phyloP scores from a whole-genome alignment of 2,329 filamentous ascomycete genomes.

The Hypoxylon sp. region DNA sequence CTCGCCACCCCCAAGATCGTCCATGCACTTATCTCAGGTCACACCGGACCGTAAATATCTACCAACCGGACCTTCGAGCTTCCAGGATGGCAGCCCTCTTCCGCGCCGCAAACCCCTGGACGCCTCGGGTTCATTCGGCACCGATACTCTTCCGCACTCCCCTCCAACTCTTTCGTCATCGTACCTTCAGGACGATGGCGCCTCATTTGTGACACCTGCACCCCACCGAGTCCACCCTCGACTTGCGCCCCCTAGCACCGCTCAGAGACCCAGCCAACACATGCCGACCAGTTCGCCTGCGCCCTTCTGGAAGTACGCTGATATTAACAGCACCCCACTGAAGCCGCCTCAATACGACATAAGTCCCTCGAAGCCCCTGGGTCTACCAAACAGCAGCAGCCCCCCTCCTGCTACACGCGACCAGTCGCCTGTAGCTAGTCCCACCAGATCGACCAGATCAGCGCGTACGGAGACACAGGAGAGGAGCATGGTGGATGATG shows the following conservation, averaged over 20 bases:
- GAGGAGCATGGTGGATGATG: constrained; percentile 43
- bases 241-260: constrained; percentile 84
- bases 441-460: constrained; percentile 63
- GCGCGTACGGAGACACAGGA: constrained; percentile 50
- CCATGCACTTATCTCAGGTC: constrained; percentile 66
- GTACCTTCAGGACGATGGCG: constrained; percentile 72
- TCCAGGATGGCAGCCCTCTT: constrained; percentile 73
- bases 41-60: constrained; percentile 71
- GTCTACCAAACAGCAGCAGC: constrained; percentile 70
- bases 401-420: constrained; percentile 66
- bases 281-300: constrained; percentile 89
- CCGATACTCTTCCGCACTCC: constrained; percentile 69
- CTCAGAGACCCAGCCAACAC: constrained; percentile 85
- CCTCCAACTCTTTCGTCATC: constrained; percentile 72
- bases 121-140: constrained; percentile 61
- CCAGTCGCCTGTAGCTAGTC: constrained; percentile 66
- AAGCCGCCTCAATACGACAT: constrained; percentile 67
- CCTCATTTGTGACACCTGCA: constrained; percentile 78
- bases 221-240: constrained; percentile 80
- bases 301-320: constrained; percentile 90
- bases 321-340: constrained; percentile 81
- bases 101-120: constrained; percentile 69
- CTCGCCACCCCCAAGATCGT: constrained; percentile 70
- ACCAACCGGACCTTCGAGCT: constrained; percentile 56
- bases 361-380: constrained; percentile 69